These are phyloP conservation scores for Erigeron canadensis DNA, from an alignment of 129 eudicot species.

Conservation along the genomic window DNA sequence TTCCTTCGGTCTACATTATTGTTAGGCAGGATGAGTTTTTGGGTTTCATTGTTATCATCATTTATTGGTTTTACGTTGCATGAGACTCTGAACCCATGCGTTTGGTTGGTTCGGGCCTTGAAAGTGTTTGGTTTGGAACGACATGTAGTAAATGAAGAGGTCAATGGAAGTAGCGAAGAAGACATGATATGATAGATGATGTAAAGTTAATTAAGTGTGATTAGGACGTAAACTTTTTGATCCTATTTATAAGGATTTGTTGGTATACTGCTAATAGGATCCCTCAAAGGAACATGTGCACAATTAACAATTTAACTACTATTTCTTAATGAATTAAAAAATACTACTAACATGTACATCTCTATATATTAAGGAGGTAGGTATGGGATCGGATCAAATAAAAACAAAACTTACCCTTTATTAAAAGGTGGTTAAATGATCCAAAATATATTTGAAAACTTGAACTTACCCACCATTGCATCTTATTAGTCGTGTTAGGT, in stretches of 20 bases:
- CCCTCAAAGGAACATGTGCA: no score
- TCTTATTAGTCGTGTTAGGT: no score
- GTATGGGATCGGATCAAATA: no score
- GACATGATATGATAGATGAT: background rate
- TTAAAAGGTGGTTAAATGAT: no score
- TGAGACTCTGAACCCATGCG: slow-evolving; percentile 22
- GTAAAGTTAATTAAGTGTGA: background rate
- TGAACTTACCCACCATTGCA: no score
- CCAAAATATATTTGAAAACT: no score
- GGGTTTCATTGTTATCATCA: slow-evolving; percentile 14
- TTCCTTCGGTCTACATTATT: slow-evolving; percentile 26
- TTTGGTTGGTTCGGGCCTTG: slow-evolving; percentile 13
- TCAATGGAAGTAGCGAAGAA: background rate
- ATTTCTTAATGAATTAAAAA: no score
- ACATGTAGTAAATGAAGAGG: background rate
- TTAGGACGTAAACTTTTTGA: background rate
- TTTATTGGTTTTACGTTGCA: slow-evolving; percentile 17
- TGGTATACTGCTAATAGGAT: no score
- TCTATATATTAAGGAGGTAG: no score
- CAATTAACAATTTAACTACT: no score
- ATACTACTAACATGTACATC: no score
- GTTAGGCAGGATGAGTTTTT: slow-evolving; percentile 12
- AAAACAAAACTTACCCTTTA: no score
- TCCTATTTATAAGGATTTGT: background rate
- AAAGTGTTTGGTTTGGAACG: slow-evolving; percentile 1